phyloP scores from a whole-genome alignment of 106 monocot species.

The Acorus gramineus region DNA sequence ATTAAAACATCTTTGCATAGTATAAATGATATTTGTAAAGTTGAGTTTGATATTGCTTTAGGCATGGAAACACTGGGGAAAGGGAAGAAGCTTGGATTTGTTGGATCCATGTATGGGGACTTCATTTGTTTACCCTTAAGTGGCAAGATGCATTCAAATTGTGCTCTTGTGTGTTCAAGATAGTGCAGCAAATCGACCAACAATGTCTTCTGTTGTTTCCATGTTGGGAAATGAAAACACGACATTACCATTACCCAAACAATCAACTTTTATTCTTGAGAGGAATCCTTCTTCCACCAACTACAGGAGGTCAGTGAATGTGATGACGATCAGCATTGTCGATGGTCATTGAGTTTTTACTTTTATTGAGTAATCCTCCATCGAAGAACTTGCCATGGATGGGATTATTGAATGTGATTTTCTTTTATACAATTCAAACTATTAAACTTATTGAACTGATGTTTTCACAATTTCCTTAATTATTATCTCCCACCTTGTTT shows the following conservation, averaged over 20 bases:
- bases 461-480: too few species aligned
- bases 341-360: too few species aligned
- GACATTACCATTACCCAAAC: not conserved
- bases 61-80: slow-evolving; percentile 15
- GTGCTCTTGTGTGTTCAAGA: slow-evolving; percentile 13
- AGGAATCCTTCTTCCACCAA: not conserved
- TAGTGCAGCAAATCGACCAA: slow-evolving; percentile 4
- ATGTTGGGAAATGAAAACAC: slow-evolving; percentile 2
- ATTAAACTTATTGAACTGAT: too few species aligned
- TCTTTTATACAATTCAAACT: too few species aligned
- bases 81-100: slow-evolving; percentile 4
- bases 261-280: slow-evolving; percentile 8
- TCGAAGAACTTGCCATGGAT: too few species aligned
- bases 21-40: too few species aligned
- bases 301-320: too few species aligned
- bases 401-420: too few species aligned
- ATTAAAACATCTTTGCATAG: too few species aligned
- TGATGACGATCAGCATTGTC: too few species aligned
- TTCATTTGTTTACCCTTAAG: not conserved
- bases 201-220: slow-evolving; percentile 11
- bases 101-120: slow-evolving; percentile 2
- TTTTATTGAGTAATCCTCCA: too few species aligned
- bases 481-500: too few species aligned
- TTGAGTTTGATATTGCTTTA: not conserved
- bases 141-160: slow-evolving; percentile 12